These are phyloP conservation scores for Debaryomyces fabryi DNA, from an alignment of 1,139 yeast species.

Conservation along the genomic window DNA sequence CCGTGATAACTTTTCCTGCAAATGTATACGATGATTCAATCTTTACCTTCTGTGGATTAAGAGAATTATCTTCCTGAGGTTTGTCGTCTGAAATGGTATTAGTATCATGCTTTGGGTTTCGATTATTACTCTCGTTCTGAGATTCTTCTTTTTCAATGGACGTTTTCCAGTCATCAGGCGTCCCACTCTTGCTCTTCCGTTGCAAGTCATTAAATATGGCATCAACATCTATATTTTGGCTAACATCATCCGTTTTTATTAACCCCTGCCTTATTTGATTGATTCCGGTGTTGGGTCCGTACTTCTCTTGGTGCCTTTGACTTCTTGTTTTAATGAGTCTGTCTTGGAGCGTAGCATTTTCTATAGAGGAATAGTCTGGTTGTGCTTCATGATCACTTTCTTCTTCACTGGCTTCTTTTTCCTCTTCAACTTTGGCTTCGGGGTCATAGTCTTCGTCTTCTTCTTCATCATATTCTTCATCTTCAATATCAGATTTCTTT, in stretches of 20 bases:
- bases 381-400: slow-evolving; percentile 23
- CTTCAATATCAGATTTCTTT: slow-evolving; percentile 10
- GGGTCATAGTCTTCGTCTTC: slow-evolving; percentile 71
- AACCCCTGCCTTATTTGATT: slow-evolving; percentile 28
- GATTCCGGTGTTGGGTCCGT: slow-evolving; percentile 16
- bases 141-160: slow-evolving; percentile 27
- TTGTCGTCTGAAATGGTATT: neutral
- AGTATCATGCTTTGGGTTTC: slow-evolving; percentile 30
- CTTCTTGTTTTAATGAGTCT: slow-evolving; percentile 35
- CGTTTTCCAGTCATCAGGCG: slow-evolving; percentile 11
- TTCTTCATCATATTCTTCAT: slow-evolving; percentile 51
- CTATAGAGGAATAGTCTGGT: slow-evolving; percentile 41
- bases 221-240: slow-evolving; percentile 36
- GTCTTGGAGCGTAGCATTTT: slow-evolving; percentile 33
- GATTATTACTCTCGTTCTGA: slow-evolving; percentile 38
- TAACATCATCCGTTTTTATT: slow-evolving; percentile 23
- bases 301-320: slow-evolving; percentile 28
- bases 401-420: slow-evolving; percentile 25
- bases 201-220: slow-evolving; percentile 36
- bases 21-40: slow-evolving; percentile 81
- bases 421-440: slow-evolving; percentile 27
- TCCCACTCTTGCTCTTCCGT: slow-evolving; percentile 13
- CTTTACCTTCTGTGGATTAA: slow-evolving; percentile 54
- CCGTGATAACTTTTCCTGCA: slow-evolving; percentile 84
- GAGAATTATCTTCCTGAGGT: slow-evolving; percentile 22